Evolutionary conservation across 305 asterid genomes (phyloP), one percentile per base, ranked within the genome.

Genomic region (Caryopteris hybrid): DNA sequence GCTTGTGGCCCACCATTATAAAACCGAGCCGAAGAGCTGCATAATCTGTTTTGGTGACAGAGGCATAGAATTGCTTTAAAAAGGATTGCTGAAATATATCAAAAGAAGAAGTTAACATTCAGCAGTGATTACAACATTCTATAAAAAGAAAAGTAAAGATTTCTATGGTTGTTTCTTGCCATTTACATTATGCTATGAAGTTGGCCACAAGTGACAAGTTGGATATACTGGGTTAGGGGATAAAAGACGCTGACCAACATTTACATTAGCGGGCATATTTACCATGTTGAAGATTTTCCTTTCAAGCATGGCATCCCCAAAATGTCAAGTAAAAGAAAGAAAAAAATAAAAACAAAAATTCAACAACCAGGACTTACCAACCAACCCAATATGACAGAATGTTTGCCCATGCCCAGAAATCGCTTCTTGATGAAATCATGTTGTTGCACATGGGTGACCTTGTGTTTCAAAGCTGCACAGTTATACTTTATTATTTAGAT

Each of bases 21-120:
- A 95, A 95, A 70, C 99, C 99, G 57, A 86, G 70, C 53, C 99
- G 87, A 14, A 95, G 97, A 55, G 98, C 92, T 48, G 72, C 75
- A 80, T 91, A 95, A 81, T 95, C 99, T 41, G 96, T 74, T 74
- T 86, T 89, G 68, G 96, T 95, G 63, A 95, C 98, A 48, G 98
- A 95, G 53, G 87, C 97, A 79, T 85, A 87, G 72, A 95, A 91
- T 76, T 95, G 99, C 85, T 95, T 95, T 25, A 81, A 76, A 78
- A 95, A 95, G 27, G 91, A 80, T 8, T 91, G 89, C 97, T 95
- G 96, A 81, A 83, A 66, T 8, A 57, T 39, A 27, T 38, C 17
- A 25, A 74, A 75, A 33, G 59, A 5, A 63, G 50, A 68, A 70
- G 47, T 47, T 25, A 57, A 42, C 12, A 50, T 22, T 66, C 21